A percentile compares a stretch with the other conserved stretches of the same genome.
Evolutionary conservation across 192 early-diverging fungal genomes (phyloP).

Genomic region (Backusella psychrophila): DNA sequence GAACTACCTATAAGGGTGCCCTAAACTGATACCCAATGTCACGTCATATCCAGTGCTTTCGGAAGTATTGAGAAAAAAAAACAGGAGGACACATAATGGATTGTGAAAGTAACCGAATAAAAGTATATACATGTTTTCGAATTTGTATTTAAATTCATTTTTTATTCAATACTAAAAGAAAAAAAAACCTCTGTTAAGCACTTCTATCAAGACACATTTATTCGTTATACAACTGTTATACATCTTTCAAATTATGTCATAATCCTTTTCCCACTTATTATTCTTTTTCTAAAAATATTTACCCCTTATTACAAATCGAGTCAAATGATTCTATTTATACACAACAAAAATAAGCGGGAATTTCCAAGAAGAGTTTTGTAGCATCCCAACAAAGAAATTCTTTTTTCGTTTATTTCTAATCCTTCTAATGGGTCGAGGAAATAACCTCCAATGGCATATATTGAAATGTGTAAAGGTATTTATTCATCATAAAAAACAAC

Average conservation of each 20-base stretch:
- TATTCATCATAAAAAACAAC: not conserved
- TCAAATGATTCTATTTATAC: not conserved
- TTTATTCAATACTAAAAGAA: not conserved
- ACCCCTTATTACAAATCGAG: not conserved
- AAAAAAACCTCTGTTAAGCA: not conserved
- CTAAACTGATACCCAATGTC: no score
- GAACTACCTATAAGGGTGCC: no score
- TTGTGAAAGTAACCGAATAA: not conserved
- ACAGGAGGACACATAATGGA: no score
- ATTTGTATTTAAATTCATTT: not conserved
- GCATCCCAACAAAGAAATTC: not conserved
- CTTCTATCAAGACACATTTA: not conserved
- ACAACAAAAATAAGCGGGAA: not conserved
- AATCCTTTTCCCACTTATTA: not conserved
- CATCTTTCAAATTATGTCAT: not conserved
- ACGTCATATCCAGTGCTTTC: no score
- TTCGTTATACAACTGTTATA: not conserved
- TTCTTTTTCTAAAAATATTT: not conserved
- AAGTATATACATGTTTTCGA: not conserved
- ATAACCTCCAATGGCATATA: not conserved
- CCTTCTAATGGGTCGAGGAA: not conserved
- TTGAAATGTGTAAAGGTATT: not conserved
- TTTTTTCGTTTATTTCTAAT: not conserved
- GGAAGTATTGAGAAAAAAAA: no score
- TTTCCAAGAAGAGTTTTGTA: not conserved